These are phyloP conservation scores for Venturia effusa DNA, from an alignment of 2,329 filamentous ascomycete genomes.

Conservation along the genomic window DNA sequence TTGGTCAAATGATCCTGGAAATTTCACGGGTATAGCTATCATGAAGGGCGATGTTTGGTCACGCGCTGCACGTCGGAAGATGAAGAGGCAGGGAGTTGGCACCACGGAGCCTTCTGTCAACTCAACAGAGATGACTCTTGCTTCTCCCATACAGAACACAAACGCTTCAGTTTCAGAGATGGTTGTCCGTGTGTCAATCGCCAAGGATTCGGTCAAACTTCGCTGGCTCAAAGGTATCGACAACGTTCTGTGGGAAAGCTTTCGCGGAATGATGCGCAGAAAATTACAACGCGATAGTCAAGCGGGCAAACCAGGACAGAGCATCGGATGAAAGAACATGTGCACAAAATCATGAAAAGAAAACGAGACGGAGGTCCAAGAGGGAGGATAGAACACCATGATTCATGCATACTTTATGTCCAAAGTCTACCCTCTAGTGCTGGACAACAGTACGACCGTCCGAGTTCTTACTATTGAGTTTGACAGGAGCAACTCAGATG, in stretches of 20 bases:
- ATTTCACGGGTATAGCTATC: constrained; percentile 49
- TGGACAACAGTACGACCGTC: not conserved
- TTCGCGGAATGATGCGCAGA: constrained; percentile 66
- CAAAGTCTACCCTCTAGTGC: not conserved
- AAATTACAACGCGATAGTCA: constrained; percentile 16
- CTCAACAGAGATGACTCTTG: not conserved
- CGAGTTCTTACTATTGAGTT: not conserved
- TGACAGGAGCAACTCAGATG: no score
- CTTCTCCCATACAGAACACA: constrained; percentile 3
- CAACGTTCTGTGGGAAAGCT: constrained; percentile 69
- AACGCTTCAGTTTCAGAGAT: constrained; percentile 26
- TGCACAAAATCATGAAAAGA: not conserved
- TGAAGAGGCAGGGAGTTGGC: constrained; percentile 21
- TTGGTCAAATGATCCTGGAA: constrained; percentile 52
- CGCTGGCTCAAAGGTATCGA: constrained; percentile 71
- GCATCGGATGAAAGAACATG: not conserved
- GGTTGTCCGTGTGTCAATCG: constrained; percentile 29
- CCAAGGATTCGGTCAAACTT: constrained; percentile 31
- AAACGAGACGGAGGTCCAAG: not conserved
- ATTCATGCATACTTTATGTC: not conserved
- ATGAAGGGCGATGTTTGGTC: constrained; percentile 69
- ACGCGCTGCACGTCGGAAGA: constrained; percentile 57
- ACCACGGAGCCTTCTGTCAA: constrained; percentile 7
- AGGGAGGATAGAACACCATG: not conserved
- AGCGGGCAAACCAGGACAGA: not conserved